Evolutionary conservation across 306 rosid species (phyloP).

Genomic region (Mimosa pudica): DNA sequence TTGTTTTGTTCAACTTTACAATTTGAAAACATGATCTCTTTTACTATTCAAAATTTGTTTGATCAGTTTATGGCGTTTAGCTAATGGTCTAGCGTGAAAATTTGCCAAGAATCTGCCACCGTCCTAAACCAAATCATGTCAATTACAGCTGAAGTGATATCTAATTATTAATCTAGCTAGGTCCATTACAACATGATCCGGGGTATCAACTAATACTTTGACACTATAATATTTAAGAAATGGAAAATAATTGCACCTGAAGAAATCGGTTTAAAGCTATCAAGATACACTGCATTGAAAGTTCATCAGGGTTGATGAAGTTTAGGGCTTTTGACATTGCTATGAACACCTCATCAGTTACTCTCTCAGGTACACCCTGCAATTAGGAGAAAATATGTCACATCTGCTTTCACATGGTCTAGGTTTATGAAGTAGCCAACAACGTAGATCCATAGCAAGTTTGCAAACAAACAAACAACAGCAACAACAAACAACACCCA

Average conservation of each 20-base stretch:
- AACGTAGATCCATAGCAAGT: conserved; percentile 21
- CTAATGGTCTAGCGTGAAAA: neutral
- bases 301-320: conserved; percentile 97
- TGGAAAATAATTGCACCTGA: conserved; percentile 64
- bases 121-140: conserved; percentile 10
- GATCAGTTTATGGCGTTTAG: neutral
- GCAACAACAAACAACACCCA: conserved; percentile 12
- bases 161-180: conserved; percentile 12
- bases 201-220: conserved; percentile 25
- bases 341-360: conserved; percentile 95
- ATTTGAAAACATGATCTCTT: neutral
- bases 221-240: conserved; percentile 17
- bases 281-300: conserved; percentile 98
- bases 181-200: conserved; percentile 16
- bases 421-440: neutral
- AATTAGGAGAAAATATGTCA: conserved; percentile 36
- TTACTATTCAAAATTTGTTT: neutral
- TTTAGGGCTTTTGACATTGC: conserved; percentile 99
- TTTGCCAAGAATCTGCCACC: neutral
- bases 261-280: conserved; percentile 96
- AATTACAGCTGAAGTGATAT: neutral
- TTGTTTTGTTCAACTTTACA: neutral
- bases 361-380: conserved; percentile 93
- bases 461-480: neutral
- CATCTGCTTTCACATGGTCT: conserved; percentile 3